Evolutionary conservation across 169 alveolate species (phyloP).

Genomic region (Babesia gibsoni): DNA sequence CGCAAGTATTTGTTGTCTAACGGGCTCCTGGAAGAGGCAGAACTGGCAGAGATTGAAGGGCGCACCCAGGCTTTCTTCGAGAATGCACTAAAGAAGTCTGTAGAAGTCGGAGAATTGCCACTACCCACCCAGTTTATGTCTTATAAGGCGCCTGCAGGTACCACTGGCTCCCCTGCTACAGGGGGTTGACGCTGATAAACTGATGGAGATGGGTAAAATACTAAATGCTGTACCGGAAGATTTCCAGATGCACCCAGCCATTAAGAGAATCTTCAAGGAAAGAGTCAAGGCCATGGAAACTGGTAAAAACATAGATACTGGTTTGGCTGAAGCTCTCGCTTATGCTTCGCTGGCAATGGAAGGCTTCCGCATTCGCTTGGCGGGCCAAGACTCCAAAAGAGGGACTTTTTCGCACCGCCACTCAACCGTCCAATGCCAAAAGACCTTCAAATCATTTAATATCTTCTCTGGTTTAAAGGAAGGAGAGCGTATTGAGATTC

Average conservation of each 20-base stretch:
- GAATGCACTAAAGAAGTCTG: constrained; percentile 78
- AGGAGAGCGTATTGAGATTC: constrained; percentile 68
- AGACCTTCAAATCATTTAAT: constrained; percentile 53
- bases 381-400: constrained; percentile 94
- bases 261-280: constrained; percentile 83
- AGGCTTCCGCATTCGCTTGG: constrained; percentile 88
- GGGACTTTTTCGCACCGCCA: constrained; percentile 97
- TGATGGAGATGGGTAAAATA: constrained; percentile 81
- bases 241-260: constrained; percentile 86
- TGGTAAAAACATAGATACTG: constrained; percentile 84
- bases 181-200: constrained; percentile 73
- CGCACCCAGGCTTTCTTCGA: constrained; percentile 71
- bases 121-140: constrained; percentile 54
- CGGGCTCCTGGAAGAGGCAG: constrained; percentile 76
- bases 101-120: constrained; percentile 47
- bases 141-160: constrained; percentile 68
- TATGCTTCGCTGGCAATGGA: constrained; percentile 89
- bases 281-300: constrained; percentile 80
- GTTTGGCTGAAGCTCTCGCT: constrained; percentile 91
- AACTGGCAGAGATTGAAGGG: constrained; percentile 70
- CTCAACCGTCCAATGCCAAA: constrained; percentile 88
- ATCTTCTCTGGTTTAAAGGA: constrained; percentile 46
- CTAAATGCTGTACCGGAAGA: constrained; percentile 83
- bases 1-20: constrained; percentile 76
- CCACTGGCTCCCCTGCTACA: constrained; percentile 52